Conservation (phyloP, 2,329 filamentous ascomycete genomes). For the Emergomyces orientalis region DNA sequence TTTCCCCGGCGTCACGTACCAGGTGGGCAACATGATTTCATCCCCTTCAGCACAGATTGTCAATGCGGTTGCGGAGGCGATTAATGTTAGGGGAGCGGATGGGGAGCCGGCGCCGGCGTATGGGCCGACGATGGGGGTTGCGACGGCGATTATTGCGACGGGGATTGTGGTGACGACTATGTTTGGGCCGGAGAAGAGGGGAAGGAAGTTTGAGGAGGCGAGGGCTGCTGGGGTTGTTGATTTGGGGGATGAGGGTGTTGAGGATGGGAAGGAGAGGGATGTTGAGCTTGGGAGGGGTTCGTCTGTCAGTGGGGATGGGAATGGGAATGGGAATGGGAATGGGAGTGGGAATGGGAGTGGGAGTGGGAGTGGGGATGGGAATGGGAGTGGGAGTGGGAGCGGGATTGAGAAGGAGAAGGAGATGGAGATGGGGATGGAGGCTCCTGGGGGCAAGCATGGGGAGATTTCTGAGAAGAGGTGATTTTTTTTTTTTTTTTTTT, state of each 20-base stretch:
- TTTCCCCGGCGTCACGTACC: slow-evolving; percentile 54
- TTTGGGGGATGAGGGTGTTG: not conserved
- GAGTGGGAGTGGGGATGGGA: too few relatives aligned
- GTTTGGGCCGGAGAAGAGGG: slow-evolving; percentile 65
- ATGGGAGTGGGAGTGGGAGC: not conserved
- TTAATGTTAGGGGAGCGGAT: slow-evolving; percentile 44
- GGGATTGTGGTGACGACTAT: slow-evolving; percentile 61
- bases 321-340: too few relatives aligned
- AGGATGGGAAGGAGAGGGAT: slow-evolving; percentile 3
- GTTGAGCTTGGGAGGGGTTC: not conserved
- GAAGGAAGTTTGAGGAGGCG: slow-evolving; percentile 57
- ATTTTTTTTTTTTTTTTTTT: too few relatives aligned
- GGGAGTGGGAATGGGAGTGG: too few relatives aligned
- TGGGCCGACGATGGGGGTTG: slow-evolving; percentile 65
- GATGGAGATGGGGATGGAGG: too few relatives aligned
- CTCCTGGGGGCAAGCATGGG: too few relatives aligned
- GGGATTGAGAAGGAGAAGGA: too few relatives aligned
- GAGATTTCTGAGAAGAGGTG: too few relatives aligned
- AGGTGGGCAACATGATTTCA: slow-evolving; percentile 54
- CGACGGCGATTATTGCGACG: slow-evolving; percentile 63
- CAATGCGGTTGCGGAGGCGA: slow-evolving; percentile 60
- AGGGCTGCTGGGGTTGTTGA: slow-evolving; percentile 38
- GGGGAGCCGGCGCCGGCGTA: slow-evolving; percentile 59
- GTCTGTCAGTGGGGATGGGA: not conserved
- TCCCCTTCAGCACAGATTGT: slow-evolving; percentile 64